phyloP scores from a whole-genome alignment of 345 rosid species.

The Corchorus olitorius region DNA sequence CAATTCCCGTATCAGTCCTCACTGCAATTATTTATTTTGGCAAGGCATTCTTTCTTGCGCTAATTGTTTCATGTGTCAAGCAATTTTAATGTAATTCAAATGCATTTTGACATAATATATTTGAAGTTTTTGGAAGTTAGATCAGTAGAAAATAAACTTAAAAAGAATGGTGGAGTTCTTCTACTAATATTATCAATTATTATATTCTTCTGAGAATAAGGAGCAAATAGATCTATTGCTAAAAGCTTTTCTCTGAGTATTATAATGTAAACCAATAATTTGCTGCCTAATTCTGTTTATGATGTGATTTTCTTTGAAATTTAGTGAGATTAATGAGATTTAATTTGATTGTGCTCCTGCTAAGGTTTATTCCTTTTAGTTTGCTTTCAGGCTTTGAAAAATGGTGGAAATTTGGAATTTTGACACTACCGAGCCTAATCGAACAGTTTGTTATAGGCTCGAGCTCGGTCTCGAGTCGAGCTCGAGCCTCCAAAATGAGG shows the following conservation, averaged over 20 bases:
- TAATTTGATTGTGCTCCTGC: not conserved
- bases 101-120: not conserved
- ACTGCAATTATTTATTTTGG: not conserved
- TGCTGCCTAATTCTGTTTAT: too few relatives aligned
- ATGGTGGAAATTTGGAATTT: too few relatives aligned
- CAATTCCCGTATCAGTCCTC: not conserved
- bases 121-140: not conserved
- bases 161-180: not conserved
- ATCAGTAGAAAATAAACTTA: not conserved
- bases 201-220: not conserved
- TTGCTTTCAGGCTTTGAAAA: not conserved
- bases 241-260: not conserved
- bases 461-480: too few relatives aligned
- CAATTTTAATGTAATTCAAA: not conserved
- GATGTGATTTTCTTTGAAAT: not conserved
- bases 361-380: not conserved
- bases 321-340: not conserved
- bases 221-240: not conserved
- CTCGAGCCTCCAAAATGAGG: too few relatives aligned
- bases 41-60: not conserved
- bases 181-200: constrained; percentile 3
- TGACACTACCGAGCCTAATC: too few relatives aligned
- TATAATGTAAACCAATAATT: not conserved
- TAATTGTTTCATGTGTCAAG: constrained; percentile 7
- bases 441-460: too few relatives aligned